phyloP scores from a whole-genome alignment of 1,284 basidiomycete species.

The Peniophora sp. region DNA sequence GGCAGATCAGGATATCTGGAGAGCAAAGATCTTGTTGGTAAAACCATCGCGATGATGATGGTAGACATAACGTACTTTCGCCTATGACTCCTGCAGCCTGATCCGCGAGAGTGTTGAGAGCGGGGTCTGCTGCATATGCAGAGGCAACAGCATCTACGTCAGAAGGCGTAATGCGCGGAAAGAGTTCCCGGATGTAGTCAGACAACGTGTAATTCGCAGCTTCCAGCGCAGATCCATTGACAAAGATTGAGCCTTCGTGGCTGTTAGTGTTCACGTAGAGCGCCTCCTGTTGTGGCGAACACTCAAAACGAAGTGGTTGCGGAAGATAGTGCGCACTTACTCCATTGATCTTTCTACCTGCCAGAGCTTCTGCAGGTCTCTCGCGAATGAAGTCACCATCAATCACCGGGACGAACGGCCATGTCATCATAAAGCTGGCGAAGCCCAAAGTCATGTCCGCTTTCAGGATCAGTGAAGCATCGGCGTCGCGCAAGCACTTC shows the following conservation, averaged over 20 bases:
- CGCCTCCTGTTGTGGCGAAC: constrained; percentile 3
- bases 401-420: constrained; percentile 4
- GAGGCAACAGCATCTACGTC: constrained; percentile 7
- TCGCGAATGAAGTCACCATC: constrained; percentile 6
- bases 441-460: not conserved
- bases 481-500: constrained; percentile 1
- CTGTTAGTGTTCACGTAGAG: constrained; percentile 5
- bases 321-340: not conserved
- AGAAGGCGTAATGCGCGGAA: constrained; percentile 3
- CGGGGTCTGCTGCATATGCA: constrained; percentile 7
- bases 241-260: constrained; percentile 8
- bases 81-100: constrained; percentile 14
- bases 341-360: constrained; percentile 1
- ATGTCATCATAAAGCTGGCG: constrained; percentile 3
- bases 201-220: constrained; percentile 1
- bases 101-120: constrained; percentile 1
- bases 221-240: not conserved
- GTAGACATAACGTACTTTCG: constrained; percentile 13
- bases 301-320: not conserved
- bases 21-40: not conserved
- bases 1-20: constrained; percentile 7
- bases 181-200: constrained; percentile 7
- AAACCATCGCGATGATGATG: not conserved
- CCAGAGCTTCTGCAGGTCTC: constrained; percentile 3
- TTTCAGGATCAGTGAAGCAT: not conserved